phyloP scores from a whole-genome alignment of 192 early-diverging fungal genomes.

The Gonapodya prolifera region DNA sequence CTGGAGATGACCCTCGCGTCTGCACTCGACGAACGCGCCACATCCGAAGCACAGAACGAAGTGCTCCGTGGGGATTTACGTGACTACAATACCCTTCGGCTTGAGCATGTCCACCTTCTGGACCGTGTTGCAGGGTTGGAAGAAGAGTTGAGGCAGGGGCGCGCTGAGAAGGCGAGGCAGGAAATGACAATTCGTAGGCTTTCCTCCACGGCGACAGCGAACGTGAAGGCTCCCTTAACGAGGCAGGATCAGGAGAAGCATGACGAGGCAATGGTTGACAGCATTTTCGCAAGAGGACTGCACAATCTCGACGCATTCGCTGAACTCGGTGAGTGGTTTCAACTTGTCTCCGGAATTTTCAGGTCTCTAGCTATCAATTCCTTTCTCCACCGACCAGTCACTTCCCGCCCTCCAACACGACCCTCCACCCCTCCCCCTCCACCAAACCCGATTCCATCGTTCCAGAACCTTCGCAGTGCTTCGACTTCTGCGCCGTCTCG shows the following conservation, averaged over 20 bases:
- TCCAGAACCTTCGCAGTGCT: neutral
- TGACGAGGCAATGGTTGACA: neutral
- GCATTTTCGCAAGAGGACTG: neutral
- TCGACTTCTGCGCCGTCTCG: neutral
- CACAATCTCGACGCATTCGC: neutral
- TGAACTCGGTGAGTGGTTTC: neutral
- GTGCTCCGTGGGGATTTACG: neutral
- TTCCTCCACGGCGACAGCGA: neutral
- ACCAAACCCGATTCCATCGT: neutral
- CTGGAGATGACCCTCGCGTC: neutral
- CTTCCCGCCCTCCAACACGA: neutral
- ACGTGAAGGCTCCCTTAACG: neutral
- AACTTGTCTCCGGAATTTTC: neutral
- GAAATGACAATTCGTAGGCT: neutral
- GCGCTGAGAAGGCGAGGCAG: neutral
- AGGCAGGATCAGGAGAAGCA: neutral
- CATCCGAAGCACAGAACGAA: neutral
- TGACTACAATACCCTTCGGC: neutral
- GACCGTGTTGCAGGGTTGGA: neutral
- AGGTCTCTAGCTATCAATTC: neutral
- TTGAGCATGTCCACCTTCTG: neutral
- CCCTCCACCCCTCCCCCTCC: neutral
- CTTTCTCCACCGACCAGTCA: neutral
- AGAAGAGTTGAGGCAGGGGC: neutral
- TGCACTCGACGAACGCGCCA: neutral